Evolutionary conservation across 2,329 filamentous ascomycete genomes (phyloP).

Genomic region (Dactylellina leptospora): DNA sequence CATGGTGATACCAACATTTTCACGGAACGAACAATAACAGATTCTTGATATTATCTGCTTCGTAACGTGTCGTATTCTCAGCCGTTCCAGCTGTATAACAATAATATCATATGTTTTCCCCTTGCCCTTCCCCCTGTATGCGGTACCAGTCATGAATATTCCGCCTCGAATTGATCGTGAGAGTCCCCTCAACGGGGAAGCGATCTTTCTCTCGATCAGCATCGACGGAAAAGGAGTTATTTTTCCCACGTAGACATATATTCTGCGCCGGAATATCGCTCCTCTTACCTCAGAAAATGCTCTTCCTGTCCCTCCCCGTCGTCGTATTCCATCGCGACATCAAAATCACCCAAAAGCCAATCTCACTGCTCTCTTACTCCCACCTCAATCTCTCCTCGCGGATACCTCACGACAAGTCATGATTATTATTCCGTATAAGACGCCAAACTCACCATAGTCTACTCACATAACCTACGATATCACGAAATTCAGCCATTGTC

Average conservation of each 20-base stretch:
- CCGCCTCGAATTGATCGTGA: too few relatives aligned
- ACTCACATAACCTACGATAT: neutral
- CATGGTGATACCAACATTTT: neutral
- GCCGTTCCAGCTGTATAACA: too few relatives aligned
- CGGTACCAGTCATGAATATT: too few relatives aligned
- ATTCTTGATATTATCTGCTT: neutral
- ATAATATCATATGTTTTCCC: too few relatives aligned
- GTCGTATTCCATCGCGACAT: neutral
- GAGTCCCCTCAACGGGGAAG: too few relatives aligned
- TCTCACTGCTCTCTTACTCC: neutral
- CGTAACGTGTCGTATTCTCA: neutral
- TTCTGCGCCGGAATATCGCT: too few relatives aligned
- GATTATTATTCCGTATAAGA: neutral
- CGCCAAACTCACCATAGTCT: slow-evolving; percentile 5
- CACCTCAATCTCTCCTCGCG: neutral
- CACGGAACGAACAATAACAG: neutral
- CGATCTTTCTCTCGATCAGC: neutral
- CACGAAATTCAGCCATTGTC: too few relatives aligned
- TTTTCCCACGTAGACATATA: neutral
- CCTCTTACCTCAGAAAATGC: too few relatives aligned
- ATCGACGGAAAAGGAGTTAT: neutral
- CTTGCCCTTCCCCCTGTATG: too few relatives aligned
- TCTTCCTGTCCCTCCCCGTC: neutral
- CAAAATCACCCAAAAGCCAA: neutral
- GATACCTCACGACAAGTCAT: neutral